Evolutionary conservation across 768 basidiomycete genomes (phyloP).

Genomic region (Russula brevipes): DNA sequence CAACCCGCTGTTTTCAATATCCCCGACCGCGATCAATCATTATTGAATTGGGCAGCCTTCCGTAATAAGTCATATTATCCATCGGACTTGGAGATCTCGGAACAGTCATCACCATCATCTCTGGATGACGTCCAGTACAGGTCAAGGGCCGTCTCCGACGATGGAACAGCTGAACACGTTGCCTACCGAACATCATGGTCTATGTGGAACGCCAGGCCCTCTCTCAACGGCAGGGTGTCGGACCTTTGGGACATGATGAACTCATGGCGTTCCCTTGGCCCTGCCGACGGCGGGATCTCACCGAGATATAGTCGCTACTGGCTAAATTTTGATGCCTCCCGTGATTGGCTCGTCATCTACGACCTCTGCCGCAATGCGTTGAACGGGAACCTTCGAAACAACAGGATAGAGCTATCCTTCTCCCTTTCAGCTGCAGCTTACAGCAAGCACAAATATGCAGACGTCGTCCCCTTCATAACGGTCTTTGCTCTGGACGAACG

Average conservation of each 20-base stretch:
- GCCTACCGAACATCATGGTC: slow-evolving; percentile 9
- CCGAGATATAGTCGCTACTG: slow-evolving; percentile 9
- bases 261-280: slow-evolving; percentile 1
- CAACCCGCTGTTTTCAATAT: not conserved
- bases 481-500: not conserved
- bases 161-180: not conserved
- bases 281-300: not conserved
- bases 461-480: not conserved
- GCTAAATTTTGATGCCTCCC: slow-evolving; percentile 8
- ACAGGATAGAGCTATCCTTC: not conserved
- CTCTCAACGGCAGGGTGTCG: not conserved
- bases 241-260: not conserved
- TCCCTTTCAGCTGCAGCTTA: slow-evolving; percentile 2
- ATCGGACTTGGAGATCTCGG: not conserved
- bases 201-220: not conserved
- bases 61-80: slow-evolving; percentile 10
- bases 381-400: not conserved
- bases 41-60: slow-evolving; percentile 3
- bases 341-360: slow-evolving; percentile 14
- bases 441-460: not conserved
- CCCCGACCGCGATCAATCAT: not conserved
- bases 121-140: not conserved
- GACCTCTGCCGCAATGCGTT: not conserved
- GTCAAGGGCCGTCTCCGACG: not conserved
- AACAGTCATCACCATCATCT: not conserved